phyloP scores from a whole-genome alignment of 1,139 yeast species.

The Candida sanyaensis region DNA sequence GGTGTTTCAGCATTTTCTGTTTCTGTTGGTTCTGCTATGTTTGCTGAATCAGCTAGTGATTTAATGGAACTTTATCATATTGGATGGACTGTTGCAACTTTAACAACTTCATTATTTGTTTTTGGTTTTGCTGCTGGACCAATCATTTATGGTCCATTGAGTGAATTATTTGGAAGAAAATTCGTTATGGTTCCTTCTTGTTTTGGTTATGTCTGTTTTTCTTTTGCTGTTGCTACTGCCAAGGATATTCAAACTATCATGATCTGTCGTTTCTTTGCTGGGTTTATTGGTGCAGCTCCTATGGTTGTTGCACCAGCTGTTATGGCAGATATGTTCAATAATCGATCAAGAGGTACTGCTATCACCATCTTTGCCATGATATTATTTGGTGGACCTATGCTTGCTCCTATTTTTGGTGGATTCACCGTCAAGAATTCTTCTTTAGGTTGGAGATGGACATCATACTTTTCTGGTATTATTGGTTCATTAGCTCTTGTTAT shows the following conservation, averaged over 20 bases:
- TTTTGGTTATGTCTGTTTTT: slow-evolving; percentile 35
- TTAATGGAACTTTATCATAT: slow-evolving; percentile 31
- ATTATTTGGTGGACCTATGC: slow-evolving; percentile 49
- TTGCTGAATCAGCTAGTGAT: slow-evolving; percentile 29
- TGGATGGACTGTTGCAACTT: slow-evolving; percentile 35
- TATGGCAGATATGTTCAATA: slow-evolving; percentile 41
- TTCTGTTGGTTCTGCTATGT: slow-evolving; percentile 54
- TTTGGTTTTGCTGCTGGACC: slow-evolving; percentile 50
- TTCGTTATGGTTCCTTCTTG: slow-evolving; percentile 28
- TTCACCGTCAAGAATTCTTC: slow-evolving; percentile 32
- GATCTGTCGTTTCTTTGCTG: slow-evolving; percentile 44
- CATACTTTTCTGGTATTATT: slow-evolving; percentile 54
- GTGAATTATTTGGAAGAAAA: slow-evolving; percentile 44
- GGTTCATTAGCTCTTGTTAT: slow-evolving; percentile 34
- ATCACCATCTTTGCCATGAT: slow-evolving; percentile 34
- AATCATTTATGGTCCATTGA: slow-evolving; percentile 42
- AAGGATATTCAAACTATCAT: slow-evolving; percentile 40
- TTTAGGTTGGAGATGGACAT: slow-evolving; percentile 62
- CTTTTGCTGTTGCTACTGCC: slow-evolving; percentile 42
- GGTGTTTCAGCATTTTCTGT: slow-evolving; percentile 36
- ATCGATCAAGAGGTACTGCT: slow-evolving; percentile 38
- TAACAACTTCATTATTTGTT: slow-evolving; percentile 44
- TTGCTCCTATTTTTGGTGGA: slow-evolving; percentile 44
- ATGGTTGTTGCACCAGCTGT: slow-evolving; percentile 48
- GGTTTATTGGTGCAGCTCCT: slow-evolving; percentile 44